Evolutionary conservation across 2,329 filamentous ascomycete genomes (phyloP), one percentile per base, ranked within the genome.

Genomic region (Fusarium subglutinans): DNA sequence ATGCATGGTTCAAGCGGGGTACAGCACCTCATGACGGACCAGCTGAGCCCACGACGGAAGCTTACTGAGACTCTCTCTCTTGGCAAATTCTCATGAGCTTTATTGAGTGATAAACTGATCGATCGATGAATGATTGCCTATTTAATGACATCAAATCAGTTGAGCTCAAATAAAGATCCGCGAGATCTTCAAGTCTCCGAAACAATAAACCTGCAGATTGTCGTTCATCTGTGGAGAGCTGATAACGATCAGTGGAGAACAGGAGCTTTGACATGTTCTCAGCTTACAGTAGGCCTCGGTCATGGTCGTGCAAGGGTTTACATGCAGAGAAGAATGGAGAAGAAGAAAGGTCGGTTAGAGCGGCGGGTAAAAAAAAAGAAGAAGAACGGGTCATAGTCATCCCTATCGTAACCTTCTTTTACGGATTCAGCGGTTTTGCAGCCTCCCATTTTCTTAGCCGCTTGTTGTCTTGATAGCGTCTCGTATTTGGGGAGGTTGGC

Each of bases 11-110:
- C 41, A 41, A 50, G 69, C 69, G 69, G 69, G 69, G 67, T 71
- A 70, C 35, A 58, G 24, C 57, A 67, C 64, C 63, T 69, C 56
- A 55, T 70, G 60, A 62, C 45, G 30, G 62, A 71, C 71, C 69
- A 71, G 67, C 69, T 71, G 69, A 71, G 56, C 45, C 13, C 37
- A 24, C 38, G 10, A 26, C 12, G 43, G 50, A 28, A 37, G 57
- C 26, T 53, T 53, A 53, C 40, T 47, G 26, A 28, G 44, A 37
- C 24, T 35, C 33, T 26, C 20, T 33, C 28, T 24, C 59, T 50
- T 57, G 59, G 59, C 24, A 12, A 5, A 22, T 40, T 22, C 38
- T 22, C 38, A 17, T 15, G 40, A 43, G 22, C n/a, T 24, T 24
- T 43, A 15, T 24, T 24, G 41, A 24, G 22, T 17, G n/a, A 43